Evolutionary conservation across 768 basidiomycete species (phyloP).

Genomic region (Tylopilus plumbeoviolaceoides): DNA sequence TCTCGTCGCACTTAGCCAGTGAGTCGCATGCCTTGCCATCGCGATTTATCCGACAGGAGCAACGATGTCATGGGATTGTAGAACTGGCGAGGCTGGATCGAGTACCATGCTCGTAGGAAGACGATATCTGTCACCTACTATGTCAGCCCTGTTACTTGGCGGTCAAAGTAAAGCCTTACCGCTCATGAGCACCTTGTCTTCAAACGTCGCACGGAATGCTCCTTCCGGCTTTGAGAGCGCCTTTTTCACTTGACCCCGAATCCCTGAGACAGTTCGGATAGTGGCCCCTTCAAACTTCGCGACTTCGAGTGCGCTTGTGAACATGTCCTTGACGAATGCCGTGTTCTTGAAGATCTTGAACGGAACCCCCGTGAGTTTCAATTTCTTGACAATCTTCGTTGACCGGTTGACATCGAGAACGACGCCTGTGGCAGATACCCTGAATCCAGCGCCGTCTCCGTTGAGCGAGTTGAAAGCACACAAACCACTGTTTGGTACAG

Average conservation of each 20-base stretch:
- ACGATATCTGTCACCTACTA: too few relatives aligned
- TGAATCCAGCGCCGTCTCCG: slow-evolving; percentile 68
- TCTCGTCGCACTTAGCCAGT: slow-evolving; percentile 91
- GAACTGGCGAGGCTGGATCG: too few relatives aligned
- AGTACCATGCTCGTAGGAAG: too few relatives aligned
- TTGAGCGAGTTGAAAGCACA: slow-evolving; percentile 91
- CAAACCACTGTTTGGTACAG: slow-evolving; percentile 92
- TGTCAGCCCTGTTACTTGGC: too few relatives aligned
- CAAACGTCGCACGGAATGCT: too few relatives aligned
- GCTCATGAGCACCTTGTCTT: too few relatives aligned
- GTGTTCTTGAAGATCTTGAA: slow-evolving; percentile 76
- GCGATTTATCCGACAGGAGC: too few relatives aligned
- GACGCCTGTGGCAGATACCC: slow-evolving; percentile 90
- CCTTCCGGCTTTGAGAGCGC: too few relatives aligned
- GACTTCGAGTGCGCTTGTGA: slow-evolving; percentile 86
- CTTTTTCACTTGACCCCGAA: too few relatives aligned
- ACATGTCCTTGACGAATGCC: slow-evolving; percentile 98
- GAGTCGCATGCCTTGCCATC: slow-evolving; percentile 92
- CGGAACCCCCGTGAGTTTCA: slow-evolving; percentile 93
- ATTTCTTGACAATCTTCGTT: slow-evolving; percentile 94
- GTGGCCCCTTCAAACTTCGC: slow-evolving; percentile 92
- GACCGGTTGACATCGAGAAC: slow-evolving; percentile 91
- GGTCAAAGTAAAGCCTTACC: too few relatives aligned
- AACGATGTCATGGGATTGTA: too few relatives aligned
- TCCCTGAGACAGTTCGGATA: slow-evolving; percentile 75